These are phyloP conservation scores for Kwoniella bestiolae DNA, from an alignment of 768 basidiomycete species.

Conservation along the genomic window DNA sequence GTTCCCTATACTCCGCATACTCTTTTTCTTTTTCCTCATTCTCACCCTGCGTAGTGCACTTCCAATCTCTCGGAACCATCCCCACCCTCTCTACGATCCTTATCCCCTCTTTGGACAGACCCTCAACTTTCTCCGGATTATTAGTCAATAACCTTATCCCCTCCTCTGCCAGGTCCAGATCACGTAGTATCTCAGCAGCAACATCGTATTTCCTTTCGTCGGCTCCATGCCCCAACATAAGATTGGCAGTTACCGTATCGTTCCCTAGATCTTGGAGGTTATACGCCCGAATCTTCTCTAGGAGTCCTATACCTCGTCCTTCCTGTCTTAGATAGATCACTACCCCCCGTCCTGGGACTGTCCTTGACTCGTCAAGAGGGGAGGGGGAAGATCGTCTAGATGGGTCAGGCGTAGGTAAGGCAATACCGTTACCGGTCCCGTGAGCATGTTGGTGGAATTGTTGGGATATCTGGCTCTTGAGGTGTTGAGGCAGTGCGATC, in stretches of 20 bases:
- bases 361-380: conserved; percentile 55
- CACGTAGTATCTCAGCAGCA: conserved; percentile 84
- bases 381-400: conserved; percentile 70
- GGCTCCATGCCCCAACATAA: conserved; percentile 90
- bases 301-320: conserved; percentile 91
- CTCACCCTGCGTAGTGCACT: conserved; percentile 16
- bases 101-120: conserved; percentile 81
- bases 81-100: conserved; percentile 79
- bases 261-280: conserved; percentile 97
- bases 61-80: conserved; percentile 94
- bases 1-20: conserved; percentile 59
- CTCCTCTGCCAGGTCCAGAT: conserved; percentile 71
- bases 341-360: conserved; percentile 82
- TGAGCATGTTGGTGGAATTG: conserved; percentile 20
- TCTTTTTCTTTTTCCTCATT: conserved; percentile 31
- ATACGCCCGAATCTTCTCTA: conserved; percentile 95
- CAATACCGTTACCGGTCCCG: background rate
- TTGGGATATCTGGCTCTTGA: conserved; percentile 2
- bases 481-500: conserved; percentile 42
- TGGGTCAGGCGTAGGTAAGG: conserved; percentile 12
- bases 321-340: conserved; percentile 96
- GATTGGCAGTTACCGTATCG: conserved; percentile 97
- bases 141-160: conserved; percentile 86
- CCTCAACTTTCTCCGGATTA: conserved; percentile 95
- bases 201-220: conserved; percentile 93